phyloP scores from a whole-genome alignment of 2,329 filamentous ascomycete species.

The Diplodia sapinea region DNA sequence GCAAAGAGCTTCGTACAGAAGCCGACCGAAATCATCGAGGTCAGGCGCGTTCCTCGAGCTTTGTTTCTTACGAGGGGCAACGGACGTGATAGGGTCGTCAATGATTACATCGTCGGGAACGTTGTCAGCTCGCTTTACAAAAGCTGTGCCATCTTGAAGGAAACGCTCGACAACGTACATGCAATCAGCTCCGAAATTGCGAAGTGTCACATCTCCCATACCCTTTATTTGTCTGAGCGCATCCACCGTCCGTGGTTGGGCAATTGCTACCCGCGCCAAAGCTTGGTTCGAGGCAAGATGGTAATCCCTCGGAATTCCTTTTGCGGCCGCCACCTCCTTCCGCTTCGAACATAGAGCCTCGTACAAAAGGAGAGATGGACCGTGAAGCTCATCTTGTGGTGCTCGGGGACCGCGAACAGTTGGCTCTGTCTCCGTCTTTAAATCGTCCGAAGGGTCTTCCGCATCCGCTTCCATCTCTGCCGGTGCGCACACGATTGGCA shows the following conservation, averaged over 20 bases:
- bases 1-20: neutral
- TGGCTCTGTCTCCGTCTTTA: neutral
- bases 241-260: slow-evolving; percentile 33
- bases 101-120: slow-evolving; percentile 7
- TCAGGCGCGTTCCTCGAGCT: too few relatives aligned
- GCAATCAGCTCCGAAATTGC: slow-evolving; percentile 5
- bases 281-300: neutral
- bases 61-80: neutral
- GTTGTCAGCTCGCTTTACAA: slow-evolving; percentile 3
- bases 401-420: neutral
- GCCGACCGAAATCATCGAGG: neutral
- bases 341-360: neutral
- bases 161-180: neutral
- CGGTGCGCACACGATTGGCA: slow-evolving; percentile 43
- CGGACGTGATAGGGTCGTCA: slow-evolving; percentile 6
- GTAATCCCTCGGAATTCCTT: neutral
- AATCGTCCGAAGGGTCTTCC: neutral
- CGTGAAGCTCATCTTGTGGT: neutral
- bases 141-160: neutral
- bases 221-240: neutral
- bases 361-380: neutral
- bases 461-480: slow-evolving; percentile 27
- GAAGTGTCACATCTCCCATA: slow-evolving; percentile 20
- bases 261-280: neutral
- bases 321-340: neutral